Evolutionary conservation across 495 filamentous ascomycete genomes (phyloP).

Genomic region (Penicillium goetzii): DNA sequence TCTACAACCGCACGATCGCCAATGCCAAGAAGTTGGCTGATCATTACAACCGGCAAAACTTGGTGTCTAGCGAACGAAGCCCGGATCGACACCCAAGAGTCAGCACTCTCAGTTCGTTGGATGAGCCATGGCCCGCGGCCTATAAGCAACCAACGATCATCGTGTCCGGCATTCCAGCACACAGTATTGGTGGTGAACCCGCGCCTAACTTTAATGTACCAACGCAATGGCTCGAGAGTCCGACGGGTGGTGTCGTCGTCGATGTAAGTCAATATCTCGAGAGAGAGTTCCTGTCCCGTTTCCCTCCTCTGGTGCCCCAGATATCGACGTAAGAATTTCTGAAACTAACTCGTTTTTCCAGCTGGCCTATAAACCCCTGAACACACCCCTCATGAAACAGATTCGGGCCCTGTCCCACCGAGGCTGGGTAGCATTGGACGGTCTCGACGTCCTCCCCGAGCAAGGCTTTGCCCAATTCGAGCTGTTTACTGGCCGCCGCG

Average conservation of each 20-base stretch:
- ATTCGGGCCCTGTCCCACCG: conserved; percentile 58
- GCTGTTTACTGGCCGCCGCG: conserved; percentile 75
- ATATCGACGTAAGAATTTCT: background rate
- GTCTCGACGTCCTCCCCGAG: conserved; percentile 75
- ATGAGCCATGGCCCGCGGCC: conserved; percentile 63
- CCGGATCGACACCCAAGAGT: conserved; percentile 43
- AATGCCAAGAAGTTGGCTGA: conserved; percentile 65
- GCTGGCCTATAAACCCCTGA: conserved; percentile 73
- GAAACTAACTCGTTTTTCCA: conserved; percentile 25
- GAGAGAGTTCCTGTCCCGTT: too few species aligned
- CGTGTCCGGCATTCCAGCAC: conserved; percentile 72
- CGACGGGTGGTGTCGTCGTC: conserved; percentile 77
- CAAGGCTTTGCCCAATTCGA: conserved; percentile 84
- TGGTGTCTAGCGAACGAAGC: conserved; percentile 26
- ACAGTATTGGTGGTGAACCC: conserved; percentile 62
- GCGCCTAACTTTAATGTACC: conserved; percentile 73
- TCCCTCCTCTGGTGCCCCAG: background rate
- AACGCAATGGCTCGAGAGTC: conserved; percentile 70
- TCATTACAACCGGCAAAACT: conserved; percentile 64
- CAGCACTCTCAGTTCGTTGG: conserved; percentile 57
- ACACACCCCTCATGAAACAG: conserved; percentile 72
- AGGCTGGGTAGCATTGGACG: conserved; percentile 76
- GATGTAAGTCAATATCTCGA: conserved; percentile 52
- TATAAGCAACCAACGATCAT: conserved; percentile 74
- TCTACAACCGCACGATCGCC: conserved; percentile 66